phyloP scores from a whole-genome alignment of 306 rosid species.

The Trifolium fragiferum region DNA sequence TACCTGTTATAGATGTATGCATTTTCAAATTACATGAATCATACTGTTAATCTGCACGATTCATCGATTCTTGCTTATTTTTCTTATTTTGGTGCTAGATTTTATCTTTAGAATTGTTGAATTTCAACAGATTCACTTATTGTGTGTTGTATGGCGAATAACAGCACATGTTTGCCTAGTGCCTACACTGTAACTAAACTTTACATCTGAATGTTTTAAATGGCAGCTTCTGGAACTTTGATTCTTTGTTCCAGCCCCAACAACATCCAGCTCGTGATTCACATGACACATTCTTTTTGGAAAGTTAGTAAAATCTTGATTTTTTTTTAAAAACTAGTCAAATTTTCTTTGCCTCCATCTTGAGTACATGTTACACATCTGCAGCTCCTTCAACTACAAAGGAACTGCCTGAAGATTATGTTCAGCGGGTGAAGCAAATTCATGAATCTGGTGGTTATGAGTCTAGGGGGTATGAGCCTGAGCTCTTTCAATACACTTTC shows the following conservation, averaged over 20 bases:
- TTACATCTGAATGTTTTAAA: conserved; percentile 38
- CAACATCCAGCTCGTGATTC: conserved; percentile 99
- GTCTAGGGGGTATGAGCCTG: conserved; percentile 80
- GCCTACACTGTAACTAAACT: background rate
- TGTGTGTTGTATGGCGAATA: background rate
- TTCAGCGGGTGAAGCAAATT: conserved; percentile 80
- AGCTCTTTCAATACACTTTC: conserved; percentile 10
- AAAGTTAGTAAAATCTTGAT: conserved; percentile 49
- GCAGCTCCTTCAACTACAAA: conserved; percentile 86
- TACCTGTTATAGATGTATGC: background rate
- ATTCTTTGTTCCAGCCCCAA: conserved; percentile 95
- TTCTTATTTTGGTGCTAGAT: conserved; percentile 2
- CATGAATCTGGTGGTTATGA: conserved; percentile 95
- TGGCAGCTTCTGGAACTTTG: conserved; percentile 95
- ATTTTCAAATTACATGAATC: background rate
- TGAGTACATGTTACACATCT: conserved; percentile 38
- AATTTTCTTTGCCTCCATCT: conserved; percentile 36
- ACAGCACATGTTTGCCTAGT: background rate
- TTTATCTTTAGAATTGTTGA: background rate
- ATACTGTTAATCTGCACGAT: conserved; percentile 13
- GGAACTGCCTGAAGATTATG: conserved; percentile 89
- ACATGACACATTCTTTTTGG: conserved; percentile 88
- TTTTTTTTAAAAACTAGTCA: conserved; percentile 20
- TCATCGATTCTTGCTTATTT: background rate
- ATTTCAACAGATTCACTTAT: background rate